Evolutionary conservation across 2,329 filamentous ascomycete species (phyloP).

Genomic region (Bipolaris victoriae): DNA sequence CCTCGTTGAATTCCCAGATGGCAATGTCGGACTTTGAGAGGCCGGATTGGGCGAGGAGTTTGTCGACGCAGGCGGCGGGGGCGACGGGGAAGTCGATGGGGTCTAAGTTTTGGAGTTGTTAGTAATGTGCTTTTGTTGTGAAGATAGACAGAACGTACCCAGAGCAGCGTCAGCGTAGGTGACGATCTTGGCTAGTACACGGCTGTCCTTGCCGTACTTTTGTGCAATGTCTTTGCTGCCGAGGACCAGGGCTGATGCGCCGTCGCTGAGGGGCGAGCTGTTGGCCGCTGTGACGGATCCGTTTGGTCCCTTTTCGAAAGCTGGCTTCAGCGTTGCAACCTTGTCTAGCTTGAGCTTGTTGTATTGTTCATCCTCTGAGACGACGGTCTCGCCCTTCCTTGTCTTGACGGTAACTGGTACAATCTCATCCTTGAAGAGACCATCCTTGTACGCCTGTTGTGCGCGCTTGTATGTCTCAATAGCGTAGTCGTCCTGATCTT

Average conservation of each 20-base stretch:
- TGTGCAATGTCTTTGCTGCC: conserved; percentile 80
- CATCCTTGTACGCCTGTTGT: conserved; percentile 84
- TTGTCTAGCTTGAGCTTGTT: conserved; percentile 86
- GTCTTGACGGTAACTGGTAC: conserved; percentile 83
- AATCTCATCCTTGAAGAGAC: conserved; percentile 87
- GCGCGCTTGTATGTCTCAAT: conserved; percentile 88
- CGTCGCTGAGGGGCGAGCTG: conserved; percentile 92
- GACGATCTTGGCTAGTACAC: conserved; percentile 86
- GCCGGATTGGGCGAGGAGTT: conserved; percentile 85
- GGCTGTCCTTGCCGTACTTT: conserved; percentile 76
- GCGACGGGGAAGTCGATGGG: conserved; percentile 94
- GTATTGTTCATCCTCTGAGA: conserved; percentile 88
- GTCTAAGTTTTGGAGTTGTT: conserved; percentile 53
- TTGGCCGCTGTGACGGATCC: conserved; percentile 96
- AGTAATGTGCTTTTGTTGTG: neutral
- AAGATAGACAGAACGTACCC: conserved; percentile 26
- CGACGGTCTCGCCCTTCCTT: conserved; percentile 77
- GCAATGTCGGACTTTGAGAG: conserved; percentile 91
- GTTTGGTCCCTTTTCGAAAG: conserved; percentile 86
- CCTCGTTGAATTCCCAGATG: conserved; percentile 98
- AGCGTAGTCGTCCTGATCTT: conserved; percentile 90
- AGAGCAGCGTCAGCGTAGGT: conserved; percentile 88
- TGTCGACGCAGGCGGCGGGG: conserved; percentile 87
- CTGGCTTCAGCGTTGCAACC: conserved; percentile 83
- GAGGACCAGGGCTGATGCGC: conserved; percentile 86